Percentiles rank a stretch among this genome's conserved stretches.
Conservation (phyloP, 805 yeast genomes). For the Scheffersomyces amazonensis region DNA sequence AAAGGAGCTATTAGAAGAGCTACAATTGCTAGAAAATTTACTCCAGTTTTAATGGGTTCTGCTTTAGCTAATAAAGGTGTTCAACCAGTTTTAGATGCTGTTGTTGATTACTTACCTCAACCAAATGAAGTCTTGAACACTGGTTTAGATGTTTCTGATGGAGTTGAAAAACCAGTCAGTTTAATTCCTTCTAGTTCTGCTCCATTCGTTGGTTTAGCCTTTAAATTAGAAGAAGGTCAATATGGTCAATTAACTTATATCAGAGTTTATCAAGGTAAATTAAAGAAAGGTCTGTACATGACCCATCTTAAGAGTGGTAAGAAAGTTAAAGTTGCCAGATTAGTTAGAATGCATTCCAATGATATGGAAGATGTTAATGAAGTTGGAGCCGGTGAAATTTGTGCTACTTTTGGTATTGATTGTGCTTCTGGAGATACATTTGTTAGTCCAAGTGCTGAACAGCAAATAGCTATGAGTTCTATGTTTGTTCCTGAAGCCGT, state of each 20-base stretch:
- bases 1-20: constrained; percentile 89
- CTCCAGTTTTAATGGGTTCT: constrained; percentile 99
- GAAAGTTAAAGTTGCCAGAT: constrained; percentile 86
- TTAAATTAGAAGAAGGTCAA: constrained; percentile 97
- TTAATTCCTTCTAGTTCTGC: constrained; percentile 67
- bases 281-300: constrained; percentile 87
- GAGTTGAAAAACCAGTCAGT: constrained; percentile 59
- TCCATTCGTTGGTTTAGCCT: constrained; percentile 96
- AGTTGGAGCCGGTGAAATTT: constrained; percentile 96
- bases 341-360: constrained; percentile 97
- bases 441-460: constrained; percentile 66
- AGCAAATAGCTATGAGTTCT: constrained; percentile 87
- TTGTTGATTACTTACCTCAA: constrained; percentile 91
- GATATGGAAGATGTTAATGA: constrained; percentile 98
- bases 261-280: constrained; percentile 94
- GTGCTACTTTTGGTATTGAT: constrained; percentile 98
- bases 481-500: constrained; percentile 99
- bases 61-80: constrained; percentile 96
- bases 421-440: constrained; percentile 99
- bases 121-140: constrained; percentile 92
- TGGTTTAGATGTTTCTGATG: constrained; percentile 73
- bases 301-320: constrained; percentile 89
- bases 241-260: constrained; percentile 97
- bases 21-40: constrained; percentile 91
- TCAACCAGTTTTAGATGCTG: constrained; percentile 94